phyloP scores from a whole-genome alignment of 148 eudicot genomes.

The Persicaria maculosa region DNA sequence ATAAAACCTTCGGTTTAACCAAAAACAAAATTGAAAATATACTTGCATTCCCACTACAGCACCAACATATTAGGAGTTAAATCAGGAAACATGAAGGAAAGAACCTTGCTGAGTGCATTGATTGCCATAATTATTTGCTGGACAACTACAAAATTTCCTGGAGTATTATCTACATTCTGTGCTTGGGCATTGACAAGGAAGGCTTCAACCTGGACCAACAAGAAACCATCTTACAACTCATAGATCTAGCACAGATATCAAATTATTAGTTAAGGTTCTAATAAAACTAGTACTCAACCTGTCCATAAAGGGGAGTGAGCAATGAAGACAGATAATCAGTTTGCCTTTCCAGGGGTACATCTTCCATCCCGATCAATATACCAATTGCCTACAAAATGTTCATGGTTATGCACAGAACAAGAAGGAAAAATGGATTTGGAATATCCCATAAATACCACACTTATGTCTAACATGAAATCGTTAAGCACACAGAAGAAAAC shows the following conservation, averaged over 20 bases:
- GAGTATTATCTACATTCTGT: slow-evolving; percentile 46
- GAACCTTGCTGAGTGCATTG: slow-evolving; percentile 96
- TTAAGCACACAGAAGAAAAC: background rate
- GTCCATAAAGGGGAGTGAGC: slow-evolving; percentile 91
- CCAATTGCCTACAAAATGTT: slow-evolving; percentile 69
- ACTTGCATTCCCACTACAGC: background rate
- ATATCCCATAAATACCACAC: background rate
- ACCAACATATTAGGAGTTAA: background rate
- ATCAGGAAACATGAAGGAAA: background rate
- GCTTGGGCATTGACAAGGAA: slow-evolving; percentile 49
- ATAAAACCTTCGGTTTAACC: background rate
- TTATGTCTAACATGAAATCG: background rate
- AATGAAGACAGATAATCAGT: slow-evolving; percentile 69
- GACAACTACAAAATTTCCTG: slow-evolving; percentile 45
- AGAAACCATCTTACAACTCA: slow-evolving; percentile 8
- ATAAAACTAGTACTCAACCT: slow-evolving; percentile 35
- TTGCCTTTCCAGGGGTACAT: slow-evolving; percentile 76
- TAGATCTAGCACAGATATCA: background rate
- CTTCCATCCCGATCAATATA: slow-evolving; percentile 93
- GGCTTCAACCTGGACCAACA: slow-evolving; percentile 52
- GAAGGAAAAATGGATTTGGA: background rate
- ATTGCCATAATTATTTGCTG: slow-evolving; percentile 91
- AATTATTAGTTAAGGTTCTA: background rate
- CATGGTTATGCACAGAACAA: slow-evolving; percentile 6
- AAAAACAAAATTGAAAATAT: background rate